Percentiles rank a stretch among this genome's conserved stretches.
Evolutionary conservation across 2,329 filamentous ascomycete genomes (phyloP).

Genomic region (Xylaria sp.): DNA sequence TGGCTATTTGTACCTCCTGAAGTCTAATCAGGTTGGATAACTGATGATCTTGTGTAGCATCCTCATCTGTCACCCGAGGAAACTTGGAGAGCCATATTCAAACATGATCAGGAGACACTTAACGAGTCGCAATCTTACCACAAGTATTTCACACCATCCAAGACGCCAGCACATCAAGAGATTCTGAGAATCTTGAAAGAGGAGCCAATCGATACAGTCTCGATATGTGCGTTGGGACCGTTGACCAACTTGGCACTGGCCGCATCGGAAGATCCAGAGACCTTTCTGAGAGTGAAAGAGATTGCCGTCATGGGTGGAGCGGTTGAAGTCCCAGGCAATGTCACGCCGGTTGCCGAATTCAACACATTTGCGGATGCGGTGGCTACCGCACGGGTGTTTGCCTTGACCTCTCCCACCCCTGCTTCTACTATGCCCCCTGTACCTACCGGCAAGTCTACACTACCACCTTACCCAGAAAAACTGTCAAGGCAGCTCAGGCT

Average conservation of each 20-base stretch:
- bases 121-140: constrained; percentile 60
- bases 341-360: constrained; percentile 89
- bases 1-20: constrained; percentile 3
- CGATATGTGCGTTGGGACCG: constrained; percentile 90
- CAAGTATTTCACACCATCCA: constrained; percentile 79
- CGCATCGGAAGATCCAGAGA: constrained; percentile 86
- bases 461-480: constrained; percentile 71
- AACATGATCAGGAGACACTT: constrained; percentile 50
- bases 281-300: constrained; percentile 89
- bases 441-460: constrained; percentile 59
- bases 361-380: constrained; percentile 92
- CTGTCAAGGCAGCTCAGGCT: constrained; percentile 73
- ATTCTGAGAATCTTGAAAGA: constrained; percentile 88
- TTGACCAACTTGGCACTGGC: constrained; percentile 94
- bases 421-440: constrained; percentile 82
- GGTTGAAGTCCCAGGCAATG: constrained; percentile 82
- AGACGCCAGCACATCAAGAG: constrained; percentile 79
- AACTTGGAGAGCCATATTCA: constrained; percentile 78
- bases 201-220: constrained; percentile 84
- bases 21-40: not conserved
- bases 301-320: constrained; percentile 96
- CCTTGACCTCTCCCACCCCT: constrained; percentile 79
- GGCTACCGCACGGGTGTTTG: constrained; percentile 80
- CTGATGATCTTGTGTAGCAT: constrained; percentile 58
- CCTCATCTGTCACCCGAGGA: constrained; percentile 80